Percentiles rank a stretch among this genome's conserved stretches.
Conservation (phyloP, 495 filamentous ascomycete species). For the Podospora pseudocomata region DNA sequence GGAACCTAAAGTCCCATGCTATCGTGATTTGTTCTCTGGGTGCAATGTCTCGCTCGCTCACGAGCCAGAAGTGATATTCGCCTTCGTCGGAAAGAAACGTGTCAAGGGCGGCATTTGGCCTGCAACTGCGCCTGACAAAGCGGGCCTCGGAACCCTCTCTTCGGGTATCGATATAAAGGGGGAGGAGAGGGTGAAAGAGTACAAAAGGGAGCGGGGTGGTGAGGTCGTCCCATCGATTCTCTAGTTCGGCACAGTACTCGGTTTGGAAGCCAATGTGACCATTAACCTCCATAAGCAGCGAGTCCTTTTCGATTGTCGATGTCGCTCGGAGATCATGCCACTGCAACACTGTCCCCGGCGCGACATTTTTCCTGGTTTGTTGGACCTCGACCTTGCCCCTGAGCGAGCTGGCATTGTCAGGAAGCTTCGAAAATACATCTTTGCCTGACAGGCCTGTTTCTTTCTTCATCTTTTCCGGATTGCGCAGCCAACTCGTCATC, state of each 20-base stretch:
- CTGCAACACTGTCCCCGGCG: slow-evolving; percentile 44
- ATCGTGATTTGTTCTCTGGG: slow-evolving; percentile 54
- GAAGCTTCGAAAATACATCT: slow-evolving; percentile 51
- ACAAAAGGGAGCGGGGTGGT: slow-evolving; percentile 81
- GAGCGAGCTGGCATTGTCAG: slow-evolving; percentile 36
- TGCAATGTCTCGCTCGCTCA: slow-evolving; percentile 69
- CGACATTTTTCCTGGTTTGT: slow-evolving; percentile 44
- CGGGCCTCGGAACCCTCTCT: slow-evolving; percentile 77
- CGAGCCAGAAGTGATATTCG: slow-evolving; percentile 85
- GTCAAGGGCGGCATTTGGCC: slow-evolving; percentile 75
- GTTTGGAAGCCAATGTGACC: slow-evolving; percentile 78
- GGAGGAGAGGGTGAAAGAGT: slow-evolving; percentile 75
- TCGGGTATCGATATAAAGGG: slow-evolving; percentile 88
- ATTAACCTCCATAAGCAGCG: slow-evolving; percentile 79
- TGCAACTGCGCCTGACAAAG: slow-evolving; percentile 84
- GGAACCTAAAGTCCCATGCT: slow-evolving; percentile 53
- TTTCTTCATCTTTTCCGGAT: slow-evolving; percentile 48
- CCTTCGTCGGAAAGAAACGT: slow-evolving; percentile 70
- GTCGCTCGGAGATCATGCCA: slow-evolving; percentile 68
- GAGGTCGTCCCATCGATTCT: slow-evolving; percentile 71
- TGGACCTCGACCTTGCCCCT: slow-evolving; percentile 37
- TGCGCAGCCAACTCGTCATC: slow-evolving; percentile 68
- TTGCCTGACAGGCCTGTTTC: slow-evolving; percentile 43
- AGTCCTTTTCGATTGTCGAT: slow-evolving; percentile 55
- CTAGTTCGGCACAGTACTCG: slow-evolving; percentile 67